Evolutionary conservation across 192 early-diverging fungal species (phyloP), one percentile per base, ranked within the genome.

Genomic region (Piromyces finnis): DNA sequence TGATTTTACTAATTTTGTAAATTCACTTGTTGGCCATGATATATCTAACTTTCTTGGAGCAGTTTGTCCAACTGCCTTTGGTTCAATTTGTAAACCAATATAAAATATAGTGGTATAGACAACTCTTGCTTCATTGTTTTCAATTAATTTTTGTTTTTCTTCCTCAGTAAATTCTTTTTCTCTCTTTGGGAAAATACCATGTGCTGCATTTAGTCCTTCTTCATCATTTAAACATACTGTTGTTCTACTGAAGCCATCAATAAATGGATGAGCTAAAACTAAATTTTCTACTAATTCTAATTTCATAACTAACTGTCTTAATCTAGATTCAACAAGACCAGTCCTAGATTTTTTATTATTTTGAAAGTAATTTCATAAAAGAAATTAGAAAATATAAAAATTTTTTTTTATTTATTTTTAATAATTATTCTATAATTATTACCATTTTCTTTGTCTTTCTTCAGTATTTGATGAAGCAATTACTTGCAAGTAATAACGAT

Each of bases 401-500:
- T 35, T 29, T 78, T 78, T 29, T 7, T 12, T 29, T 78, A 30
- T 30, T 7, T 30, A 30, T 78, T 78, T 32, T 9, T 15, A 9
- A 30, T 14, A 78, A 30, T 32, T 14, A 78, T 14, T n/a, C n/a
- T n/a, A n/a, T n/a, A n/a, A n/a, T n/a, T n/a, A n/a, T 14, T 39
- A 90, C 91, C 96, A 93, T 79, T 88, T 88, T 81, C 94, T 83
- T 77, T 95, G 94, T 16, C 87, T 84, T 41, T 96, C 95, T 16
- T 88, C 86, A 1, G 92, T 85, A 78, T 90, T 86, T 0, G 95
- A 93, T 2, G 90, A 90, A 0, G 93, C 93, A 83, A 96, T 93
- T 26, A 97, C 88, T 84, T 96, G 94, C 28, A 99, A 84, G 82
- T 99, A 99, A 79, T 93, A 89, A 78, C 88, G 89, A 88, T 99